A percentile compares a stretch with the other conserved stretches of the same genome.
Evolutionary conservation across 805 yeast genomes (phyloP).

Genomic region (Sugiyamaella boreocaroliniensis): DNA sequence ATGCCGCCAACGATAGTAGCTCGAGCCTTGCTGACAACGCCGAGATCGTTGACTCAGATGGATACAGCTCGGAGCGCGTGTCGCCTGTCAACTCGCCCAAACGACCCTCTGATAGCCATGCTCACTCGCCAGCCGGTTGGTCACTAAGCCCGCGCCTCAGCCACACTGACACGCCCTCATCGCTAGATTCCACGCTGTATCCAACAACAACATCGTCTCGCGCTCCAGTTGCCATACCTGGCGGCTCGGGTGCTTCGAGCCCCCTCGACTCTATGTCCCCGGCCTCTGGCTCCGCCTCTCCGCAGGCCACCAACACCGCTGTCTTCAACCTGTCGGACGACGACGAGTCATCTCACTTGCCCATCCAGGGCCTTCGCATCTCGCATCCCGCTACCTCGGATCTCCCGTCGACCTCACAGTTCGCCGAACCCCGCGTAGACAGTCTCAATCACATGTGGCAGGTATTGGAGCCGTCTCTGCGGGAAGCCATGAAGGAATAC

Average conservation of each 20-base stretch:
- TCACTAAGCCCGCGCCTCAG: neutral
- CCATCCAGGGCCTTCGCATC: neutral
- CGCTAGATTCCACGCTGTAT: neutral
- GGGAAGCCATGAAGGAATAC: conserved; percentile 11
- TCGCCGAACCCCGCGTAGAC: conserved; percentile 1
- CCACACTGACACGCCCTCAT: neutral
- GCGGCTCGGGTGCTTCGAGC: neutral
- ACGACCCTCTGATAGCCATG: neutral
- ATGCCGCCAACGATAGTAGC: neutral
- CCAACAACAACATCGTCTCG: neutral
- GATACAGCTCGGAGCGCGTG: neutral
- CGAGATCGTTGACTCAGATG: neutral
- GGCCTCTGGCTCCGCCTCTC: neutral
- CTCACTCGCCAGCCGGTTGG: neutral
- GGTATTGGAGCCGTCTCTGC: conserved; percentile 5
- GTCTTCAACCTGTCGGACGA: neutral
- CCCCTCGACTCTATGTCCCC: neutral
- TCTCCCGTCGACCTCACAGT: neutral
- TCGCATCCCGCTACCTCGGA: neutral
- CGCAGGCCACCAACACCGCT: neutral
- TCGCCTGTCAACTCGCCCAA: neutral
- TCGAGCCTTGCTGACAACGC: neutral
- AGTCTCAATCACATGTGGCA: conserved; percentile 9
- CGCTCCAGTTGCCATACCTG: neutral
- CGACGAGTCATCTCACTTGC: neutral